phyloP scores from a whole-genome alignment of 257 asterid genomes.

The Hygrophila difformis region DNA sequence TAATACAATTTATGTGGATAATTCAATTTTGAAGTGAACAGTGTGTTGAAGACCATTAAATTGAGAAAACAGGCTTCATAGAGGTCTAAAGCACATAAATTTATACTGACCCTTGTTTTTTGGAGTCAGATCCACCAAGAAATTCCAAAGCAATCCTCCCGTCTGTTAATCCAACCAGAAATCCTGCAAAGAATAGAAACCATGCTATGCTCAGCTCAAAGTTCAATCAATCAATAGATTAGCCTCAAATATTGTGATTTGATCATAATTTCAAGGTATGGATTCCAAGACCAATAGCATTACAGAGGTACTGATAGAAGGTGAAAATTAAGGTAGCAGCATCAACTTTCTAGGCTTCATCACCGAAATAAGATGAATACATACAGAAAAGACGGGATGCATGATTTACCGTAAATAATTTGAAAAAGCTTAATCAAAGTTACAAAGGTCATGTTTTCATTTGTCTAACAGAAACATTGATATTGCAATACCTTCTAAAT shows the following conservation, averaged over 20 bases:
- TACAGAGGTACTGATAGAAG: neutral
- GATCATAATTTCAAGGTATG: neutral
- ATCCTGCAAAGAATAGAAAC: too few relatives aligned
- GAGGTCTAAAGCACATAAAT: conserved; percentile 8
- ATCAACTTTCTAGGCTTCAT: neutral
- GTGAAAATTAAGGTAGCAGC: neutral
- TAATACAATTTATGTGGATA: neutral
- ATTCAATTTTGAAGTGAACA: neutral
- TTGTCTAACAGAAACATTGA: conserved; percentile 6
- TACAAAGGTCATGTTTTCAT: neutral
- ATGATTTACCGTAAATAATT: neutral
- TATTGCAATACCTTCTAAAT: conserved; percentile 51
- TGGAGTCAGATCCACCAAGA: conserved; percentile 28
- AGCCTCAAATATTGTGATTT: conserved; percentile 16
- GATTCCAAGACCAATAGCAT: conserved; percentile 17
- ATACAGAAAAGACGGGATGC: conserved; percentile 2
- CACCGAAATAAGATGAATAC: neutral
- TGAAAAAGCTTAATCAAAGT: conserved; percentile 13
- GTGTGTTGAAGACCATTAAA: too few relatives aligned
- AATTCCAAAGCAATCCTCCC: conserved; percentile 76
- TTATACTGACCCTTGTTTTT: conserved; percentile 55
- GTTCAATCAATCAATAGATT: conserved; percentile 12
- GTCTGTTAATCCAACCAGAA: conserved; percentile 69
- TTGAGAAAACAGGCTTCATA: too few relatives aligned
- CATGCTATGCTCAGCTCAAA: too few relatives aligned